Evolutionary conservation across 164 flowering plant species (phyloP), one percentile per base, ranked within the genome.

Genomic region (Warburgia ugandensis): DNA sequence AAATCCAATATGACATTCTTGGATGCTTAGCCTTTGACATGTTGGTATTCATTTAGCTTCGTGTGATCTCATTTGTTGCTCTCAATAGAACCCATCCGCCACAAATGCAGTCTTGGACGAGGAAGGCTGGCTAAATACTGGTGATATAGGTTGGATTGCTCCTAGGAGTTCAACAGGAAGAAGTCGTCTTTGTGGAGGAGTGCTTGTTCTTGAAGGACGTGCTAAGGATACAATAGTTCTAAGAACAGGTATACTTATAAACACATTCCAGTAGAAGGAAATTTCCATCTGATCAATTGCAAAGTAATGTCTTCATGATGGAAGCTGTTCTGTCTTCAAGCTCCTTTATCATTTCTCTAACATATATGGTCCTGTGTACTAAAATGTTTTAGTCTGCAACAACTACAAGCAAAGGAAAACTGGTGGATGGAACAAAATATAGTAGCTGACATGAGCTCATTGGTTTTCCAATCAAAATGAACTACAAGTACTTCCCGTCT

Each of bases 211-310:
- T 47, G 96, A 91, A 64, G 98, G 98, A 8, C 96, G 98, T 53
- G 90, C 84, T n/a, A 91, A 91, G 59, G 98, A 91, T 66, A 87
- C 98, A 16, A 91, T 91, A 51, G 98, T 91, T 61, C 98, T 91
- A 52, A 73, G 76, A 27, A 79, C 95, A 66, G 96, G 96, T 91
- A 70, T 8, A 54, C 1, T 16, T 16, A 9, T 4, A 51, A 28
- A 19, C 41, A 37, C 16, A 37, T 16, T 3, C 41, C 14, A 5
- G 17, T 37, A 37, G 17, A 20, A 37, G 17, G 2, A 37, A 3
- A 3, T 3, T 37, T 37, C 14, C 14, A 7, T 37, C 4, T 37
- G 9, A 16, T 20, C 1, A 6, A 6, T 2, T 37, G 1, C 17
- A 37, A 14, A 37, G 41, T 10, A 37, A 6, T 3, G 2, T 37